A percentile compares a stretch with the other conserved stretches of the same genome.
phyloP scores from a whole-genome alignment of 2,329 filamentous ascomycete genomes.

The Sclerotinia subarctica region DNA sequence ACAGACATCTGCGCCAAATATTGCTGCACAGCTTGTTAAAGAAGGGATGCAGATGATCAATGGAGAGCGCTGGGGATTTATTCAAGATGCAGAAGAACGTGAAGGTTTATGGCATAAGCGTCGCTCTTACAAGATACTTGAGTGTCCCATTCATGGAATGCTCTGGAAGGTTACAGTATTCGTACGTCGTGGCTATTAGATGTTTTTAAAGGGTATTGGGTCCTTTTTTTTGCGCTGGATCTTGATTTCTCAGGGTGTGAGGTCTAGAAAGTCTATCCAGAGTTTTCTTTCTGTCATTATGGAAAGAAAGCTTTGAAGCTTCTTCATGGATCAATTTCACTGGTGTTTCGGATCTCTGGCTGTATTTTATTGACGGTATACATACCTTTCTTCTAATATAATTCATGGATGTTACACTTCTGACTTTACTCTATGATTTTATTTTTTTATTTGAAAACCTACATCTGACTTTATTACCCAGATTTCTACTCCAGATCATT shows the following conservation, averaged over 20 bases:
- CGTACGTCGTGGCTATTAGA: slow-evolving; percentile 17
- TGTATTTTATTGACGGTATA: not conserved
- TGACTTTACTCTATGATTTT: not conserved
- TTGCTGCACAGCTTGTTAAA: not conserved
- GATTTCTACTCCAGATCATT: not conserved
- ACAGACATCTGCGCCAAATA: not conserved
- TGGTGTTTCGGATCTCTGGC: not conserved
- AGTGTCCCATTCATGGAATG: not conserved
- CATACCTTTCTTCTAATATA: not conserved
- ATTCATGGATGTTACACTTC: not conserved
- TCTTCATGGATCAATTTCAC: not conserved
- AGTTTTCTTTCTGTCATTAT: not conserved
- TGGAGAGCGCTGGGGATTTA: slow-evolving; percentile 10
- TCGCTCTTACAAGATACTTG: slow-evolving; percentile 8
- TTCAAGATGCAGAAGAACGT: not conserved
- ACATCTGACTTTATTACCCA: not conserved
- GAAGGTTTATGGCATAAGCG: slow-evolving; percentile 18
- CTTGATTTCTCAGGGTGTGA: slow-evolving; percentile 9
- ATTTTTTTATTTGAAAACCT: not conserved
- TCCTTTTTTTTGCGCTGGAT: not conserved
- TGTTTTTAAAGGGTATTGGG: not conserved
- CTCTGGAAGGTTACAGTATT: slow-evolving; percentile 19
- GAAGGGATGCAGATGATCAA: slow-evolving; percentile 16
- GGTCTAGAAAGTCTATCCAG: not conserved
- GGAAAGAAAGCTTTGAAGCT: not conserved